A percentile compares a stretch with the other conserved stretches of the same genome.
Conservation (phyloP, 768 basidiomycete species). For the Auriculariales sp. region DNA sequence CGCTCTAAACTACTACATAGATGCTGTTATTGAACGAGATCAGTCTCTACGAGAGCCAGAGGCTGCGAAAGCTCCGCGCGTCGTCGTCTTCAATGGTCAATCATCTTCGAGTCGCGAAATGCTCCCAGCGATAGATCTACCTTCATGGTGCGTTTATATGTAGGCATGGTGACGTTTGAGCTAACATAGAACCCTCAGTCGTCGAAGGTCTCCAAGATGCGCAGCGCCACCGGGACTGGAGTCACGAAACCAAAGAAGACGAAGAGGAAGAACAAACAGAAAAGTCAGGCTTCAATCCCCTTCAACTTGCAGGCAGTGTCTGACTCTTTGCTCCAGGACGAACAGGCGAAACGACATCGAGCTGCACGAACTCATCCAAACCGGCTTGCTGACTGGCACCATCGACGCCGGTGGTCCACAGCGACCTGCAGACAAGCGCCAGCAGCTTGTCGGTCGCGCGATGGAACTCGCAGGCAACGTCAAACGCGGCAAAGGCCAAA, state of each 20-base stretch:
- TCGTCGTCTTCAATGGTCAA: constrained; percentile 38
- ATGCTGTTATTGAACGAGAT: too few relatives aligned
- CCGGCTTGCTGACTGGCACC: constrained; percentile 63
- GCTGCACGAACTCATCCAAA: constrained; percentile 68
- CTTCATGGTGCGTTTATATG: constrained; percentile 50
- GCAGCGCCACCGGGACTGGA: constrained; percentile 16
- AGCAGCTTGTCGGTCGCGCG: constrained; percentile 64
- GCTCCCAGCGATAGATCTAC: constrained; percentile 33
- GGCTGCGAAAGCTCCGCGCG: constrained; percentile 23
- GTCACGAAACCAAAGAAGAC: constrained; percentile 3
- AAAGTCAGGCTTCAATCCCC: constrained; percentile 6
- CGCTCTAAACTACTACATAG: too few relatives aligned
- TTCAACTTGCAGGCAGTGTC: neutral
- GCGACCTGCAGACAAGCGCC: constrained; percentile 51
- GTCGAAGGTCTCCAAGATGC: constrained; percentile 57
- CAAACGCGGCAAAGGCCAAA: constrained; percentile 66
- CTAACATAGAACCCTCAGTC: constrained; percentile 30
- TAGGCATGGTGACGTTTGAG: constrained; percentile 3
- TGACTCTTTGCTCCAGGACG: constrained; percentile 28
- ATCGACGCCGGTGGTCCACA: constrained; percentile 43
- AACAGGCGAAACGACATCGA: constrained; percentile 66
- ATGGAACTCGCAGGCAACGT: constrained; percentile 54
- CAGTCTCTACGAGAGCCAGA: too few relatives aligned
- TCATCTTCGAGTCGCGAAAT: constrained; percentile 9
- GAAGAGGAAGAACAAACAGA: constrained; percentile 13